Evolutionary conservation across 1,139 yeast genomes (phyloP), one percentile per base, ranked within the genome.

Genomic region (Pichia sp.): DNA sequence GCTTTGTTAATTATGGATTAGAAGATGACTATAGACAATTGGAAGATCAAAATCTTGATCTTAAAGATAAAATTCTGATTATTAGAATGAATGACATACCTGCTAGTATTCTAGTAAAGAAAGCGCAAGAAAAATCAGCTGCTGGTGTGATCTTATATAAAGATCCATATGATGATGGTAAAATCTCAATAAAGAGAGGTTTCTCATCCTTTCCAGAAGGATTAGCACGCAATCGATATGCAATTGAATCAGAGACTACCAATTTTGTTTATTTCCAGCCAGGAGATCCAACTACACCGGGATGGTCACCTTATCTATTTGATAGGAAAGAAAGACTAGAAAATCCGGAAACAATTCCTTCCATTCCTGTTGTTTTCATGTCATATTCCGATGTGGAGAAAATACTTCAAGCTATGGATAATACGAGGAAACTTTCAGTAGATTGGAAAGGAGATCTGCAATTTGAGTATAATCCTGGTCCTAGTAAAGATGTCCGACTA

Each of bases 261-360:
- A 78, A 70, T 47, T 77, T 68, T 48, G 67, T 77, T 42, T 72
- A 77, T 5, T 76, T 73, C 25, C 63, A 62, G 24, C 85, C 86
- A 0, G 89, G 89, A 19, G 89, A 81, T 55, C 89, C 89, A 30
- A 78, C 88, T 1, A 78, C 82, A 31, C 78, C 84, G 2, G 72
- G 72, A 4, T 68, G 64, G 61, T 59, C 75, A n/a, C 56, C 69
- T 9, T 59, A 61, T 28, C 47, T 56, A 19, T 55, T 59, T 31
- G 62, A 64, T 8, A n/a, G 28, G 24, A 14, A 24, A 15, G 66
- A 60, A 41, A 54, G 74, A 36, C 44, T 55, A 6, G 17, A 24
- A n/a, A 54, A 64, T 18, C 72, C 77, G 0, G 53, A 56, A 18
- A 70, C 72, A 25, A 70, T 70, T 4, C 78, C 78, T 0, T 55